Conservation (phyloP, 768 basidiomycete genomes). For the Naganishia randhawae region DNA sequence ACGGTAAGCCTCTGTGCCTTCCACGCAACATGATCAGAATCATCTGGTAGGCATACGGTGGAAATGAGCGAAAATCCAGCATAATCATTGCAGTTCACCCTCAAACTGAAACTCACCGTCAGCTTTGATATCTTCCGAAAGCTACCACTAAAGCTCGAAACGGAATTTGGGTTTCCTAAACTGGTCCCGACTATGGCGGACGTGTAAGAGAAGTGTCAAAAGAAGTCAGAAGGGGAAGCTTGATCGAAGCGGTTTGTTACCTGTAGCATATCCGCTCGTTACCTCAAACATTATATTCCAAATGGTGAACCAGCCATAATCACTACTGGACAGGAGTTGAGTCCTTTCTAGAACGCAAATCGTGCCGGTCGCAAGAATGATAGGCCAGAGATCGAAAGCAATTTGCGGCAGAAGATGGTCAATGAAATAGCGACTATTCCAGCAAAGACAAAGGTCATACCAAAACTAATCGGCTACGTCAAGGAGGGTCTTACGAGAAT, state of each 20-base stretch:
- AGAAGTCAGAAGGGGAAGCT: no score
- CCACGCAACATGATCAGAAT: constrained; percentile 42
- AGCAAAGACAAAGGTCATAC: background rate
- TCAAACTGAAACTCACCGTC: constrained; percentile 35
- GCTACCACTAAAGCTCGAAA: background rate
- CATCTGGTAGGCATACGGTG: constrained; percentile 10
- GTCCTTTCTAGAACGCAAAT: constrained; percentile 42
- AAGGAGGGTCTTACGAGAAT: background rate
- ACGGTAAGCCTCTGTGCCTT: constrained; percentile 42
- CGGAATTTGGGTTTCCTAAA: constrained; percentile 39
- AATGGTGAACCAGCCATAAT: constrained; percentile 37
- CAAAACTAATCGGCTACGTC: no score
- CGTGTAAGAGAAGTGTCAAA: no score
- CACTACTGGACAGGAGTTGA: constrained; percentile 36
- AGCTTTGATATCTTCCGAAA: constrained; percentile 41
- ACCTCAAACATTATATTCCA: constrained; percentile 46
- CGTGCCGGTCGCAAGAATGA: constrained; percentile 39
- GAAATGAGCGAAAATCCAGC: no score
- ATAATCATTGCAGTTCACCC: background rate
- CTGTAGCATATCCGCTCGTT: constrained; percentile 42
- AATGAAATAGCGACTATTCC: constrained; percentile 26
- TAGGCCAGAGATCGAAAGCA: constrained; percentile 48
- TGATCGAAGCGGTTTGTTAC: no score
- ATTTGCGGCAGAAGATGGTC: constrained; percentile 37
- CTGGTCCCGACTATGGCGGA: constrained; percentile 43